phyloP scores from a whole-genome alignment of 2,329 filamentous ascomycete species.

The Nemania serpens region DNA sequence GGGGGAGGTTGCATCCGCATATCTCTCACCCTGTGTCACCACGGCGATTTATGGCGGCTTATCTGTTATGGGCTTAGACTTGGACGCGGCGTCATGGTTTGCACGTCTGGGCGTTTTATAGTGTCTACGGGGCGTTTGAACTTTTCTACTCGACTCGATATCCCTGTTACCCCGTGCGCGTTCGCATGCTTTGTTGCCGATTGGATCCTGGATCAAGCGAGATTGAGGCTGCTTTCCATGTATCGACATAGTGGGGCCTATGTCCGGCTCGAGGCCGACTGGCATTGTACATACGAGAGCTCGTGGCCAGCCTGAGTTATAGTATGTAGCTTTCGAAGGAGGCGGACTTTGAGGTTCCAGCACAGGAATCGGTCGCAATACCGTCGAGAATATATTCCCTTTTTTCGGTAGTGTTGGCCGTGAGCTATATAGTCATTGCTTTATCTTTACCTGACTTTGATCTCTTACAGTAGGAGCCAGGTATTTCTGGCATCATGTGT shows the following conservation, averaged over 20 bases:
- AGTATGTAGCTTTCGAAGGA: neutral
- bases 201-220: too few relatives aligned
- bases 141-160: constrained; percentile 24
- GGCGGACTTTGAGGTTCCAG: too few relatives aligned
- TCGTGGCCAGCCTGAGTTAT: neutral
- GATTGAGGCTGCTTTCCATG: too few relatives aligned
- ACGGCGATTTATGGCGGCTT: constrained; percentile 35
- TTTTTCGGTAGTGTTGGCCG: too few relatives aligned
- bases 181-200: neutral
- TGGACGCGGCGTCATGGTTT: constrained; percentile 28
- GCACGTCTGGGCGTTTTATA: constrained; percentile 32
- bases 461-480: too few relatives aligned
- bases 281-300: constrained; percentile 18
- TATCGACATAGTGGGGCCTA: too few relatives aligned
- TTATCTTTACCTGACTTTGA: too few relatives aligned
- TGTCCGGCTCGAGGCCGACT: neutral
- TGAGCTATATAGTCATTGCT: too few relatives aligned
- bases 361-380: too few relatives aligned
- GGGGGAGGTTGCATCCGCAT: constrained; percentile 23
- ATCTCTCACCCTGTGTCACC: constrained; percentile 26
- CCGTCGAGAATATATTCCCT: too few relatives aligned
- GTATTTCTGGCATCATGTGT: too few relatives aligned
- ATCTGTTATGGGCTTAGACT: constrained; percentile 36
- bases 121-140: constrained; percentile 23
- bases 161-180: constrained; percentile 12